Evolutionary conservation across 495 filamentous ascomycete species (phyloP).

Genomic region (Aspergillus baeticus): DNA sequence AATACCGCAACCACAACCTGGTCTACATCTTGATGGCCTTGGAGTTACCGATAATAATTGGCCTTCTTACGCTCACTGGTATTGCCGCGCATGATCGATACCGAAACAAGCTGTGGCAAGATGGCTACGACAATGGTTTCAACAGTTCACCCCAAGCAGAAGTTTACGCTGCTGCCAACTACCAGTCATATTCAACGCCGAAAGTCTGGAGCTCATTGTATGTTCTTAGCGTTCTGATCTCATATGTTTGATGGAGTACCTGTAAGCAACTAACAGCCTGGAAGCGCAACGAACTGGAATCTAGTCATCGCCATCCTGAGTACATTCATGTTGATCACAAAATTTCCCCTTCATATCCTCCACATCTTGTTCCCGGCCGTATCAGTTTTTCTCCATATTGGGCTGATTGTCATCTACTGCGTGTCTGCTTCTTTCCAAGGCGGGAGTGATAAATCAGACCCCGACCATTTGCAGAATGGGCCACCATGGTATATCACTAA

Average conservation of each 20-base stretch:
- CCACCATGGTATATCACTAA: constrained; percentile 84
- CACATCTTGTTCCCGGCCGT: constrained; percentile 71
- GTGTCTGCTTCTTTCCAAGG: constrained; percentile 71
- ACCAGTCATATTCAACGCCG: constrained; percentile 62
- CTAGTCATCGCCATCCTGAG: constrained; percentile 77
- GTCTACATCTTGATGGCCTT: constrained; percentile 64
- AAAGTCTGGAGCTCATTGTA: constrained; percentile 84
- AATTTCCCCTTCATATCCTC: constrained; percentile 65
- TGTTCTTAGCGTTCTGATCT: constrained; percentile 28
- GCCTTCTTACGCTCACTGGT: constrained; percentile 74
- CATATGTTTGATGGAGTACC: neutral
- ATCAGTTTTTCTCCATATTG: constrained; percentile 55
- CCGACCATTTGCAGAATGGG: constrained; percentile 61
- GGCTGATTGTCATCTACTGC: constrained; percentile 62
- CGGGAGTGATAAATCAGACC: constrained; percentile 76
- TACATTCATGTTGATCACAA: constrained; percentile 52
- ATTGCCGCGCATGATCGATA: constrained; percentile 79
- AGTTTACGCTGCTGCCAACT: constrained; percentile 76
- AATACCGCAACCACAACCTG: constrained; percentile 65
- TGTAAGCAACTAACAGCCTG: constrained; percentile 8
- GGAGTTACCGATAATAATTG: constrained; percentile 69
- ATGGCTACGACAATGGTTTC: constrained; percentile 75
- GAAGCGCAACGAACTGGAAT: constrained; percentile 76
- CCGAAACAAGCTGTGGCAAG: constrained; percentile 75
- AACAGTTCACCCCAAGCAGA: constrained; percentile 75